phyloP scores from a whole-genome alignment of 306 rosid genomes.

The Rosa persica region DNA sequence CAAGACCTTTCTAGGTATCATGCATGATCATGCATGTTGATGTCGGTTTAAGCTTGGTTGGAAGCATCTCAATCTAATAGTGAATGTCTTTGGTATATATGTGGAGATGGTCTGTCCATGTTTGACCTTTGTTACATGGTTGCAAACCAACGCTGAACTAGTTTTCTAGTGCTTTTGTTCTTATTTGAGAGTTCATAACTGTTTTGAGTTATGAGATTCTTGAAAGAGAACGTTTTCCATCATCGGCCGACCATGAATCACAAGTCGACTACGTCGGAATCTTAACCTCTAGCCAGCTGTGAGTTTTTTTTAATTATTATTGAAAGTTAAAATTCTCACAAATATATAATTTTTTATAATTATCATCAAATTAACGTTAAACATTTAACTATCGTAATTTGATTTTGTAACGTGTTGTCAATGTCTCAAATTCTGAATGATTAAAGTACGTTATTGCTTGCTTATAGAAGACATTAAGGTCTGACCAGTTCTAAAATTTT shows the following conservation, averaged over 20 bases:
- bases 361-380: background rate
- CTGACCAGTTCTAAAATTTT: background rate
- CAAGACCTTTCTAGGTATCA: background rate
- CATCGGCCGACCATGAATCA: background rate
- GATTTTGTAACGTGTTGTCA: background rate
- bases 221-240: background rate
- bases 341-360: background rate
- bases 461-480: background rate
- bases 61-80: background rate
- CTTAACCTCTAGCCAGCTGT: background rate
- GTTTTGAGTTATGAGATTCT: slow-evolving; percentile 14
- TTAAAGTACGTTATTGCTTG: background rate
- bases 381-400: background rate
- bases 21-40: slow-evolving; percentile 7
- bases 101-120: background rate
- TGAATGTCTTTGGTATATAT: background rate
- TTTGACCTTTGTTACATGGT: background rate
- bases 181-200: slow-evolving; percentile 3
- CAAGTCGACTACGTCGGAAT: background rate
- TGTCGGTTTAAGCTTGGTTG: background rate
- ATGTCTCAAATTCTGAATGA: background rate
- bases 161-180: background rate
- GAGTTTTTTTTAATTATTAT: too few relatives aligned
- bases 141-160: slow-evolving; percentile 13
- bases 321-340: too few relatives aligned